A percentile compares a stretch with the other conserved stretches of the same genome.
Evolutionary conservation across 805 yeast species (phyloP).

Genomic region (Candida lessepsii): DNA sequence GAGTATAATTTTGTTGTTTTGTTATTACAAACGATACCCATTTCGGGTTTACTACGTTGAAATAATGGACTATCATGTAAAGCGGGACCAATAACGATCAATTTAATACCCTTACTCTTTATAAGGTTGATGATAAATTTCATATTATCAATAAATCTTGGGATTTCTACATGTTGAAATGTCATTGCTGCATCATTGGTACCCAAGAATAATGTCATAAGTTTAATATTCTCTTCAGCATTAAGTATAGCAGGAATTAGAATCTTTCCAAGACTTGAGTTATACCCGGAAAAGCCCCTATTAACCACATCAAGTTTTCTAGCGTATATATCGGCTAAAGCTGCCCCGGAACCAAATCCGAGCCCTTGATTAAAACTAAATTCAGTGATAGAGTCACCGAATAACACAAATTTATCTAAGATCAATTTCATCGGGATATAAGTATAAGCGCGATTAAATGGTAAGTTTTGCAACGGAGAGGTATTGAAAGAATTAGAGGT

Average conservation of each 20-base stretch:
- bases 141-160: constrained; percentile 49
- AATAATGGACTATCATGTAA: constrained; percentile 42
- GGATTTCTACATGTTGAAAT: constrained; percentile 49
- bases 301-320: constrained; percentile 67
- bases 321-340: constrained; percentile 47
- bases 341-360: constrained; percentile 52
- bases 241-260: constrained; percentile 45
- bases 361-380: constrained; percentile 38
- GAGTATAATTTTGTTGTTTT: constrained; percentile 48
- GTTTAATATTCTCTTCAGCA: constrained; percentile 37
- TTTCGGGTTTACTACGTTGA: background rate
- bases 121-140: constrained; percentile 40
- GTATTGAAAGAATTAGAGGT: too few relatives aligned
- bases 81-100: constrained; percentile 64
- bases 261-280: constrained; percentile 53
- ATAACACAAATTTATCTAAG: constrained; percentile 49
- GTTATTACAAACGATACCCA: constrained; percentile 34
- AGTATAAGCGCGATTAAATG: background rate
- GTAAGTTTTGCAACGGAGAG: too few relatives aligned
- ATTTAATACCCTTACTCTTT: constrained; percentile 42
- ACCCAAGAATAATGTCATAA: constrained; percentile 70
- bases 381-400: constrained; percentile 75
- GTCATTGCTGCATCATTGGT: constrained; percentile 59
- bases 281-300: constrained; percentile 80
- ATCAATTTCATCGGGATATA: constrained; percentile 1